Base-by-base conservation (phyloP, 1,139 yeast species). In the Yamadazyma dushanensis region DNA sequence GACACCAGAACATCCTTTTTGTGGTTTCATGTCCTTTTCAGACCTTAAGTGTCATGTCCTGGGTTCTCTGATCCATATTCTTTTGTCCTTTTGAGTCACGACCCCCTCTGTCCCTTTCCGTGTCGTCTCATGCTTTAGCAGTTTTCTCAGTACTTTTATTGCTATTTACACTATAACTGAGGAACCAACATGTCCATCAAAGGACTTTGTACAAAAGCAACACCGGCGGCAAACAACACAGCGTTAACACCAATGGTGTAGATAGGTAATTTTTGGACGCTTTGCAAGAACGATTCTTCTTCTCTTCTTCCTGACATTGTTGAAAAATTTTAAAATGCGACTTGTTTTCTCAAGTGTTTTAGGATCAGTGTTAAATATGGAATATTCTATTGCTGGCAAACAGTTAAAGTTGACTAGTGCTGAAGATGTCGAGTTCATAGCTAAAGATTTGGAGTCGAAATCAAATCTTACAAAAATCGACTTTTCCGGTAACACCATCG, bases 401-500 rank as follows among this genome's bases (percentile, higher is more conserved):
- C 87, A 87, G 37, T 56, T 84, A 53, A 90, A 88, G 59, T 78
- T 90, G 46, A 82, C 89, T 54, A 51, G 83, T 3, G 76, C 69
- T 19, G 79, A 69, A n/a, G 96, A 89, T 53, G 83, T 89, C 46
- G 71, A 76, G 49, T 46, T 46, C 32, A 38, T 47, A 23, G 50
- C 34, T 1, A 41, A 43, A 15, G 51, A 43, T 11, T 40, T 47
- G 17, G 31, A 25, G 15, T 22, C 26, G n/a, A 36, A 36, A 20
- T 29, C 50, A 15, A 40, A 49, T 22, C 52, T 88, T 42, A 73
- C 72, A 35, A 80, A 78, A 51, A 68, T 90, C 40, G 95, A 87
- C 57, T 72, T 92, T 38, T 83, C 90, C 14, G 98, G 98, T 48
- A 92, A 92, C 67, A 90, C 98, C 29, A 80, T 89, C 46, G 97